phyloP scores from a whole-genome alignment of 768 basidiomycete species.

The Gautieria morchelliformis region DNA sequence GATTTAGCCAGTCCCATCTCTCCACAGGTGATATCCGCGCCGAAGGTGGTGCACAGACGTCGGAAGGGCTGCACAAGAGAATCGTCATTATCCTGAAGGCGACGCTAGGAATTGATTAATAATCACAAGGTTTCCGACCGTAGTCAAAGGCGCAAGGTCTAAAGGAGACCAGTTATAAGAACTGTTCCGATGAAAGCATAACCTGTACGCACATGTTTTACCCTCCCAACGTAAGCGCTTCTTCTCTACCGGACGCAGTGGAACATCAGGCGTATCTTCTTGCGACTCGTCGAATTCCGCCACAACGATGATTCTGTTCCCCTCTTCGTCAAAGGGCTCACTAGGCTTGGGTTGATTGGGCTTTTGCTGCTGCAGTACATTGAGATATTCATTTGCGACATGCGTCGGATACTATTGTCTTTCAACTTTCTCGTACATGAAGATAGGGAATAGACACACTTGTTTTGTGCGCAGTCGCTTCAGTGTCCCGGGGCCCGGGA shows the following conservation, averaged over 20 bases:
- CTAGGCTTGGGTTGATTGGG: conserved; percentile 12
- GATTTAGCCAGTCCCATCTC: conserved; percentile 97
- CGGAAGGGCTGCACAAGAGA: conserved; percentile 67
- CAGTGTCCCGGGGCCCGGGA: conserved; percentile 44
- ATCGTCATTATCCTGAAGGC: neutral
- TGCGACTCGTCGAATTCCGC: conserved; percentile 21
- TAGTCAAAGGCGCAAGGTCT: conserved; percentile 80
- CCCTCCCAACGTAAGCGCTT: conserved; percentile 78
- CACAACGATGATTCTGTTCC: conserved; percentile 6
- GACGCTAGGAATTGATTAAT: neutral
- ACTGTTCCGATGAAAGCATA: conserved; percentile 22
- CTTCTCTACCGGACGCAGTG: conserved; percentile 70
- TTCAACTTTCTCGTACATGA: neutral
- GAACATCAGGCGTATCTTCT: conserved; percentile 58
- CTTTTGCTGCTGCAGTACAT: conserved; percentile 32
- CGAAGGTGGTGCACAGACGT: conserved; percentile 73
- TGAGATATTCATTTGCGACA: conserved; percentile 50
- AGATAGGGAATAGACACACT: conserved; percentile 28
- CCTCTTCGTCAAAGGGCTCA: conserved; percentile 12
- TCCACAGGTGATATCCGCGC: conserved; percentile 91
- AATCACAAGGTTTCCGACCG: conserved; percentile 83
- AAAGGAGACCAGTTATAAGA: neutral
- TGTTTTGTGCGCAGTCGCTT: conserved; percentile 60
- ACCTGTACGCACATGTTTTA: conserved; percentile 61
- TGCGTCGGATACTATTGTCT: conserved; percentile 51